phyloP scores from a whole-genome alignment of 1,284 basidiomycete species.

The Peniophora sp. region DNA sequence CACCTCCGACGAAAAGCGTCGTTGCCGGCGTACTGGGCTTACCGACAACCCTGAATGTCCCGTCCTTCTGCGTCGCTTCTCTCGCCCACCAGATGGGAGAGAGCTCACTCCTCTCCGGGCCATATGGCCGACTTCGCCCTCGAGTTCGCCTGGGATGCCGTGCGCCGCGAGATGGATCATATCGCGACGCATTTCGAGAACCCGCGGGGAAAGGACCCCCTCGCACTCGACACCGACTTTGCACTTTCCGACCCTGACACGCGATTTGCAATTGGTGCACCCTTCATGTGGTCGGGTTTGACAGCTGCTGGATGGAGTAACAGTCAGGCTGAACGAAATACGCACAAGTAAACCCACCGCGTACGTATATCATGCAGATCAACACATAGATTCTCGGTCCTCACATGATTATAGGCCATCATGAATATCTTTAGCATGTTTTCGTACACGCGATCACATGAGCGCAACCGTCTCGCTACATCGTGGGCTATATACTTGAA shows the following conservation, averaged over 20 bases:
- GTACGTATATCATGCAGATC: slow-evolving; percentile 9
- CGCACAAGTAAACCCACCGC: slow-evolving; percentile 18
- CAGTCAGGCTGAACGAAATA: slow-evolving; percentile 14
- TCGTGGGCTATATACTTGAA: slow-evolving; percentile 22
- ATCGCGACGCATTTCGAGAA: slow-evolving; percentile 2
- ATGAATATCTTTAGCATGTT: not conserved
- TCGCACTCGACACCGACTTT: not conserved
- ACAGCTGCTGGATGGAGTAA: slow-evolving; percentile 11
- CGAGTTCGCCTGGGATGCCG: slow-evolving; percentile 5
- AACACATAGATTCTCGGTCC: not conserved
- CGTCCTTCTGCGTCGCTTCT: slow-evolving; percentile 20
- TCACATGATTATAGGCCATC: not conserved
- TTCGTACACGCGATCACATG: slow-evolving; percentile 4
- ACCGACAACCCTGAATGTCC: slow-evolving; percentile 19
- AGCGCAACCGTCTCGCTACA: not conserved
- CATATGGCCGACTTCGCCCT: slow-evolving; percentile 13
- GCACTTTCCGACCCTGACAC: not conserved
- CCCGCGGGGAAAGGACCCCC: not conserved
- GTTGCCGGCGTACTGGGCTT: slow-evolving; percentile 16
- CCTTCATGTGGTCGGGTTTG: slow-evolving; percentile 16
- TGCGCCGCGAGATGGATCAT: not conserved
- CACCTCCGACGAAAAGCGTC: slow-evolving; percentile 12
- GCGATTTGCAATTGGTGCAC: slow-evolving; percentile 10
- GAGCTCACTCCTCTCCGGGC: slow-evolving; percentile 13
- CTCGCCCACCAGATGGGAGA: slow-evolving; percentile 18